Evolutionary conservation across 2,329 filamentous ascomycete genomes (phyloP).

Genomic region (Mariannaea elegans): DNA sequence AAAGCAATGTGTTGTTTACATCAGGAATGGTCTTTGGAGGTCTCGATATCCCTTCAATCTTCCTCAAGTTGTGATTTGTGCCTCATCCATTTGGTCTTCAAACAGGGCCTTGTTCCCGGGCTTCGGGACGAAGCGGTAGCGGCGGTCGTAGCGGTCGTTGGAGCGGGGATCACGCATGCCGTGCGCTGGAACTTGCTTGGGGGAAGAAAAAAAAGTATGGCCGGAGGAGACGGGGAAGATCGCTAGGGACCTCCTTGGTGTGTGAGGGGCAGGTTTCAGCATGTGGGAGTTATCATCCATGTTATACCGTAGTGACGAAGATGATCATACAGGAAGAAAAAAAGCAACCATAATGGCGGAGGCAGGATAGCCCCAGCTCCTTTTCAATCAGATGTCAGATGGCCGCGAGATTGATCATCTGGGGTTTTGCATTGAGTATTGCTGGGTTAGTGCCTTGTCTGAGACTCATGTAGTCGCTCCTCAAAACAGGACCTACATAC

Average conservation of each 20-base stretch:
- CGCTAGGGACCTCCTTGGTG: slow-evolving; percentile 36
- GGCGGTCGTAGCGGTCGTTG: slow-evolving; percentile 22
- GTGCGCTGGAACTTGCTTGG: slow-evolving; percentile 7
- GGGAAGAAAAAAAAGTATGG: slow-evolving; percentile 6
- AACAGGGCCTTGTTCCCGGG: slow-evolving; percentile 21
- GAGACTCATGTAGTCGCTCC: neutral
- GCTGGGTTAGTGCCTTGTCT: slow-evolving; percentile 1
- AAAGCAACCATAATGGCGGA: neutral
- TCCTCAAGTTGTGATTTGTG: slow-evolving; percentile 10
- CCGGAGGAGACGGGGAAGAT: slow-evolving; percentile 21
- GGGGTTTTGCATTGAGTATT: slow-evolving; percentile 18
- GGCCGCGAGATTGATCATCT: slow-evolving; percentile 12
- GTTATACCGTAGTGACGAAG: slow-evolving; percentile 18
- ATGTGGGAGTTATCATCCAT: slow-evolving; percentile 23
- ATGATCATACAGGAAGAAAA: neutral
- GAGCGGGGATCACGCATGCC: slow-evolving; percentile 10
- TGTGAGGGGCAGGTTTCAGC: slow-evolving; percentile 37
- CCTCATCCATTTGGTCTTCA: slow-evolving; percentile 1
- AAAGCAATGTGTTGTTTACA: neutral
- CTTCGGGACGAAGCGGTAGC: slow-evolving; percentile 26
- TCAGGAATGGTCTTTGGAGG: neutral
- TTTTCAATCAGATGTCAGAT: slow-evolving; percentile 2
- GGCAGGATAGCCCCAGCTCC: neutral
- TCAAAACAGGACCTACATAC: too few relatives aligned
- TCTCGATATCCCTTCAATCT: slow-evolving; percentile 18